Evolutionary conservation across 768 basidiomycete species (phyloP).

Genomic region (Butyriboletus loyo): DNA sequence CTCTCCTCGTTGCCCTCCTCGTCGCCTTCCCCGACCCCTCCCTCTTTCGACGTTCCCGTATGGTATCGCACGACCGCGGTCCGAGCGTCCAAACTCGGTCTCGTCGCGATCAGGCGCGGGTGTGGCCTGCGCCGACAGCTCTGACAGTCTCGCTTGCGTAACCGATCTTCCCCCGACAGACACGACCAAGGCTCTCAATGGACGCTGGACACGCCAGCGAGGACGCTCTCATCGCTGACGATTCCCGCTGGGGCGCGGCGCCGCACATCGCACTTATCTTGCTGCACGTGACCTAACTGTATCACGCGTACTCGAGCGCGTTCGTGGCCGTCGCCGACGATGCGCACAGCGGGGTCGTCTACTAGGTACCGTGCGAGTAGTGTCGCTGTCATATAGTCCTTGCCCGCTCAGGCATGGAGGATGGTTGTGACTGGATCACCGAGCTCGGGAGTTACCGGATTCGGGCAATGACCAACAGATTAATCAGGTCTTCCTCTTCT

Average conservation of each 20-base stretch:
- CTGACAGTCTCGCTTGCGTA: neutral
- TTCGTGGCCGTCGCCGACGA: neutral
- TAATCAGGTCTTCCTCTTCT: neutral
- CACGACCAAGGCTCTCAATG: neutral
- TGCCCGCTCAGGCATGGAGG: neutral
- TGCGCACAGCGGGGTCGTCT: neutral
- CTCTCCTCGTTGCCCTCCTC: neutral
- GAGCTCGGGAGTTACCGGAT: neutral
- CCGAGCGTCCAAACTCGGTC: neutral
- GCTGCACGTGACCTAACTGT: constrained; percentile 21
- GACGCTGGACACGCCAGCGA: constrained; percentile 5
- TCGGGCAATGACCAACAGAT: neutral
- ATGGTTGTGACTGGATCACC: neutral
- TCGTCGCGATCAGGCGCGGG: constrained; percentile 19
- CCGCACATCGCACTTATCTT: constrained; percentile 22
- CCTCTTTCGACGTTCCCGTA: neutral
- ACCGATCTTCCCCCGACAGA: constrained; percentile 1
- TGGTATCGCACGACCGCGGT: neutral
- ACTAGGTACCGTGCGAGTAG: neutral
- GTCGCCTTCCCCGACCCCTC: neutral
- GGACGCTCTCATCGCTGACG: constrained; percentile 4
- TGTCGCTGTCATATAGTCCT: neutral
- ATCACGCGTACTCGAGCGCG: constrained; percentile 11
- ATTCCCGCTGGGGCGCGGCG: constrained; percentile 8
- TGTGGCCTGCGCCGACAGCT: neutral